Conservation (phyloP, 441 rosid genomes). For the Pelargonium australe region DNA sequence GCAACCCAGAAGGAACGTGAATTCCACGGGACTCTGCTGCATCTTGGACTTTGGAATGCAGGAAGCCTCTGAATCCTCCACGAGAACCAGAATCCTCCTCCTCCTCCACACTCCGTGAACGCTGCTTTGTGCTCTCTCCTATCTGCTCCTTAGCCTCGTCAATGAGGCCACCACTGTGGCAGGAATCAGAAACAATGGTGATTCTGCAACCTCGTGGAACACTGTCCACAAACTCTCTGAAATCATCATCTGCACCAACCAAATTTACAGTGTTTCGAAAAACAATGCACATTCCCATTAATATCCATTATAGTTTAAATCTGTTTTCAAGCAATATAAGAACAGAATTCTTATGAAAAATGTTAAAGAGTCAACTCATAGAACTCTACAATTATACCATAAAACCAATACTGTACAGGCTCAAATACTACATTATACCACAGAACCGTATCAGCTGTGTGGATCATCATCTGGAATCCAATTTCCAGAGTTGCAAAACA, state of each 20-base stretch:
- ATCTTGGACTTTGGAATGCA: background rate
- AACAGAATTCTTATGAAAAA: no score
- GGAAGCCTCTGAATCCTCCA: slow-evolving; percentile 3
- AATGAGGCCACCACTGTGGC: slow-evolving; percentile 90
- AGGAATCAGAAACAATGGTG: slow-evolving; percentile 79
- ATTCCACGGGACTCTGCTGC: background rate
- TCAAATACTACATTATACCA: no score
- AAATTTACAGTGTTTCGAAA: no score
- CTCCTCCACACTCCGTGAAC: background rate
- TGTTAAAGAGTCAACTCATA: no score
- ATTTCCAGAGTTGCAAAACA: no score
- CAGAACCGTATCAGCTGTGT: no score
- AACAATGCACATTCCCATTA: no score
- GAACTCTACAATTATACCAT: no score
- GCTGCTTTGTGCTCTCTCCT: slow-evolving; percentile 63
- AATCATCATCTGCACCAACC: slow-evolving; percentile 24
- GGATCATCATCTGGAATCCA: no score
- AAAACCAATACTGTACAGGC: no score
- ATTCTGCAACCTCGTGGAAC: slow-evolving; percentile 57
- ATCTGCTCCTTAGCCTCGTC: slow-evolving; percentile 90
- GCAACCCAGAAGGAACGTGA: background rate
- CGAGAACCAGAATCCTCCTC: background rate
- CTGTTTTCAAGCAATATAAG: no score
- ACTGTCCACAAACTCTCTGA: slow-evolving; percentile 75
- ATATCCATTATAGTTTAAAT: no score